phyloP scores from a whole-genome alignment of 169 alveolate species.

The Amoebophrya sp. region DNA sequence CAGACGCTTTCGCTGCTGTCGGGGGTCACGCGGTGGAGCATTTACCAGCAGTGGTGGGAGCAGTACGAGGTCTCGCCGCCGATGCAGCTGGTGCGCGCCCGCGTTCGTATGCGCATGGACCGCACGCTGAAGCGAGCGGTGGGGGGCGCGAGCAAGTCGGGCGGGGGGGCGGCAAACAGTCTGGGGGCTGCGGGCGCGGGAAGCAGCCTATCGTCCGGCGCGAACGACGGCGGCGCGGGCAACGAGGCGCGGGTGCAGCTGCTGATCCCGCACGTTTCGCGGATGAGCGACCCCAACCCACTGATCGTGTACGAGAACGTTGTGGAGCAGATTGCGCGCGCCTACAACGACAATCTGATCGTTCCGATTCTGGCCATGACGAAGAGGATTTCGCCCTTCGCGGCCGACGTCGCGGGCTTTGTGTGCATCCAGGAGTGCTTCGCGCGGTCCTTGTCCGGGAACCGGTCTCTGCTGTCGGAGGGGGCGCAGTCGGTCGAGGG shows the following conservation, averaged over 20 bases:
- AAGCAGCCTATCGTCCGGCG: too few relatives aligned
- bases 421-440: not conserved
- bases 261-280: not conserved
- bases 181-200: not conserved
- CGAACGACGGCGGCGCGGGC: not conserved
- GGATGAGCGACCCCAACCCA: not conserved
- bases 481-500: not conserved
- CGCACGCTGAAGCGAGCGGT: not conserved
- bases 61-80: not conserved
- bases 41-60: not conserved
- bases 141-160: not conserved
- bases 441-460: not conserved
- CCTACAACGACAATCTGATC: not conserved
- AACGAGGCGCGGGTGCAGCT: not conserved
- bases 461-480: not conserved
- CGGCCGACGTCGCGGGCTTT: not conserved
- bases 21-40: not conserved
- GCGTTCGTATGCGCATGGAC: not conserved
- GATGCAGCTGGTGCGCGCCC: not conserved
- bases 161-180: not conserved
- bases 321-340: not conserved
- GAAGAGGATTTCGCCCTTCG: not conserved
- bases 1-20: not conserved
- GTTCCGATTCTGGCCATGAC: not conserved
- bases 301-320: not conserved